phyloP scores from a whole-genome alignment of 352 stramenopile genomes.

The Pythium sukuiense region DNA sequence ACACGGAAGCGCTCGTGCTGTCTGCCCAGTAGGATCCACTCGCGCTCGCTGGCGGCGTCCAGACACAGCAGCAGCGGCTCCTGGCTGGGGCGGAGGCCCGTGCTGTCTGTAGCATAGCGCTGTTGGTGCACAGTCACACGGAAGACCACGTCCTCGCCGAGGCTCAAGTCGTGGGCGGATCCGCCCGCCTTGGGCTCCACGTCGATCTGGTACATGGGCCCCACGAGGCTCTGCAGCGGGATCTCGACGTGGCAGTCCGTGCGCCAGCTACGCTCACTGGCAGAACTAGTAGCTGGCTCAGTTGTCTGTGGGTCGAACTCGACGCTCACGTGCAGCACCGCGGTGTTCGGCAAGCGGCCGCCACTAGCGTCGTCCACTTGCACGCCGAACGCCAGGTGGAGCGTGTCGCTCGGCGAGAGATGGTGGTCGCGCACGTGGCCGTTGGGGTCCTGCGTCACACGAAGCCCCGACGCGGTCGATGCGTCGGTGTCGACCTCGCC shows the following conservation, averaged over 20 bases:
- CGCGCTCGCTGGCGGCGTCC: slow-evolving; percentile 45
- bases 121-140: slow-evolving; percentile 35
- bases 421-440: slow-evolving; percentile 14
- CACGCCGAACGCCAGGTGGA: slow-evolving; percentile 27
- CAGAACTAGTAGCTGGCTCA: not conserved
- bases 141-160: slow-evolving; percentile 53
- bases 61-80: slow-evolving; percentile 46
- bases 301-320: slow-evolving; percentile 14
- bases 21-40: slow-evolving; percentile 74
- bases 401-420: slow-evolving; percentile 14
- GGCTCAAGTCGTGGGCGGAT: not conserved
- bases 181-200: slow-evolving; percentile 15
- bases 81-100: not conserved
- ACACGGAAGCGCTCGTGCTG: slow-evolving; percentile 44
- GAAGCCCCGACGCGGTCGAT: not conserved
- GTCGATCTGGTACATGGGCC: slow-evolving; percentile 26
- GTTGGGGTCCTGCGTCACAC: slow-evolving; percentile 23
- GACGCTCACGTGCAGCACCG: slow-evolving; percentile 14
- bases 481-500: not conserved
- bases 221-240: slow-evolving; percentile 14
- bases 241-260: slow-evolving; percentile 18
- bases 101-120: slow-evolving; percentile 7
- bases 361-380: not conserved
- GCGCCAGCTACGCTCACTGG: not conserved
- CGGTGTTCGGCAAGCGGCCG: not conserved